Conservation (phyloP, 495 filamentous ascomycete genomes). For the Penicillium flavigenum region DNA sequence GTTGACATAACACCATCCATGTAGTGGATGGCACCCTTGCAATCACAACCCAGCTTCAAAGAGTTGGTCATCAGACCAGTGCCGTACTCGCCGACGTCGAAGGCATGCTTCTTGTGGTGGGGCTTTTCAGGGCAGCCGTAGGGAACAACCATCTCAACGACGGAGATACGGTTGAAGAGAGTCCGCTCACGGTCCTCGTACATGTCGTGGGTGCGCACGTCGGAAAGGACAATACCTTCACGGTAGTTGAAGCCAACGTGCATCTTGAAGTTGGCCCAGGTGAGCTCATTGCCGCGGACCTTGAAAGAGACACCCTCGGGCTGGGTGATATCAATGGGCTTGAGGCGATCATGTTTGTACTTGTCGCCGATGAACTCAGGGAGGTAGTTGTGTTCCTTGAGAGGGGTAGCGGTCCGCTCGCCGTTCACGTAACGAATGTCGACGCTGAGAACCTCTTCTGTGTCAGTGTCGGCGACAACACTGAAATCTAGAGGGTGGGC, state of each 20-base stretch:
- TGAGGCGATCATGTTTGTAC: slow-evolving; percentile 39
- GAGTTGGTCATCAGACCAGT: slow-evolving; percentile 75
- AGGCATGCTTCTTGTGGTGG: slow-evolving; percentile 75
- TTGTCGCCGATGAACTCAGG: slow-evolving; percentile 41
- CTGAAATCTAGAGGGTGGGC: slow-evolving; percentile 42
- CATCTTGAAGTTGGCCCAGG: slow-evolving; percentile 44
- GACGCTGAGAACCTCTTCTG: slow-evolving; percentile 89
- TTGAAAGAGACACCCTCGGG: slow-evolving; percentile 44
- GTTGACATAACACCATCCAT: slow-evolving; percentile 57
- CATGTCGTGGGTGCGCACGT: slow-evolving; percentile 87
- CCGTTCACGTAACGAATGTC: slow-evolving; percentile 81
- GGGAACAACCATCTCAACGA: slow-evolving; percentile 78
- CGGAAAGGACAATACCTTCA: slow-evolving; percentile 89
- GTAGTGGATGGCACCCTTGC: slow-evolving; percentile 75
- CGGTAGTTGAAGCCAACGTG: slow-evolving; percentile 81
- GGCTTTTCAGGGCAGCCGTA: slow-evolving; percentile 72
- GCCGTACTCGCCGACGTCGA: slow-evolving; percentile 76
- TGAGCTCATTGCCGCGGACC: slow-evolving; percentile 39
- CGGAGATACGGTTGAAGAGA: slow-evolving; percentile 65
- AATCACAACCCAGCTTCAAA: slow-evolving; percentile 67
- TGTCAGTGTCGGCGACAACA: slow-evolving; percentile 63
- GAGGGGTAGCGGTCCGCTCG: slow-evolving; percentile 56
- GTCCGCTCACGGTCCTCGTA: slow-evolving; percentile 77
- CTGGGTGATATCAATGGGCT: slow-evolving; percentile 43
- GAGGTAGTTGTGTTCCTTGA: slow-evolving; percentile 54